Evolutionary conservation across 2,329 filamentous ascomycete genomes (phyloP).

Genomic region (Trichoderma lentiforme): DNA sequence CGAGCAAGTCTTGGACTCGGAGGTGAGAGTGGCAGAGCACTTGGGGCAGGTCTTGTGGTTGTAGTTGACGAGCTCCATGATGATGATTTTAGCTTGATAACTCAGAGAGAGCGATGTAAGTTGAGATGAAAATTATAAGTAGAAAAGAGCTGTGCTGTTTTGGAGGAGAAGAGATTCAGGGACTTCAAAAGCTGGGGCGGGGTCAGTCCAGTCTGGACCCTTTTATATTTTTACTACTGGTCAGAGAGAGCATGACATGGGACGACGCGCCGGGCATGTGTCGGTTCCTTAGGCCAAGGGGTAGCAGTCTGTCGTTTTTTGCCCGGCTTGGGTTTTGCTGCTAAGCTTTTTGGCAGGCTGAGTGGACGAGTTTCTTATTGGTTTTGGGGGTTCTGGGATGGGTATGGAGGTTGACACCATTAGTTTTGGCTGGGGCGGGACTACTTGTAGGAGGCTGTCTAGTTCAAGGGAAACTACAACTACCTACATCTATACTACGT

Average conservation of each 20-base stretch:
- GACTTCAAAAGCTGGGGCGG: neutral
- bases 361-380: neutral
- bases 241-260: neutral
- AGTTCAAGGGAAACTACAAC: neutral
- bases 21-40: slow-evolving; percentile 48
- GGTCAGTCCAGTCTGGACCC: neutral
- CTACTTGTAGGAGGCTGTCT: neutral
- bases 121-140: too few species aligned
- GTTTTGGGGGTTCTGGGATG: neutral
- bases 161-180: neutral
- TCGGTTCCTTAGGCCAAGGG: neutral
- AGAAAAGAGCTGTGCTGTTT: neutral
- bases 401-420: neutral
- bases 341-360: neutral
- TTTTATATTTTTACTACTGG: neutral
- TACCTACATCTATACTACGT: neutral
- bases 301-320: neutral
- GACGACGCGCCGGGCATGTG: neutral
- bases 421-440: too few species aligned
- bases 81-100: neutral
- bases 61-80: slow-evolving; percentile 36
- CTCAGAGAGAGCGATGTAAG: neutral
- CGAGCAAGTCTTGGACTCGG: slow-evolving; percentile 50
- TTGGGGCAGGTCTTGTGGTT: slow-evolving; percentile 50
- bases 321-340: neutral